These are phyloP conservation scores for Coemansia javaensis DNA, from an alignment of 192 early-diverging fungal species.

Conservation along the genomic window DNA sequence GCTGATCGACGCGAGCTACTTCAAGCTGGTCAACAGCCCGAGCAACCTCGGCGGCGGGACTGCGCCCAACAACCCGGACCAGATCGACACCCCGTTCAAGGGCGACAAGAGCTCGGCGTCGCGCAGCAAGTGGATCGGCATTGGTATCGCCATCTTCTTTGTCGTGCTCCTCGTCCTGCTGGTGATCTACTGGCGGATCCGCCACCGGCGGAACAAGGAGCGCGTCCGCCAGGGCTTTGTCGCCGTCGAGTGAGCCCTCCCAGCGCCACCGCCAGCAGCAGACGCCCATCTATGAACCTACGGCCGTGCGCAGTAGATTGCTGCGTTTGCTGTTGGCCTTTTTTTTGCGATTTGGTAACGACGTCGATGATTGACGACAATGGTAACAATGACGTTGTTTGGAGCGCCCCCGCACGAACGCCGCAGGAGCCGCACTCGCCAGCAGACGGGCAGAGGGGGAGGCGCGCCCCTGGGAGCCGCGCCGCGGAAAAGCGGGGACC, in stretches of 20 bases:
- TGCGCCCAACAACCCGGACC: slow-evolving; percentile 37
- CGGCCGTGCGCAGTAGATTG: too few relatives aligned
- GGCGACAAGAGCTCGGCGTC: slow-evolving; percentile 26
- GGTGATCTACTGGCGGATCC: slow-evolving; percentile 27
- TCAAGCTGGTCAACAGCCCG: slow-evolving; percentile 28
- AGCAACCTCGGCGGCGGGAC: slow-evolving; percentile 34
- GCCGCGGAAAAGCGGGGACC: too few relatives aligned
- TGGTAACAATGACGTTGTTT: too few relatives aligned
- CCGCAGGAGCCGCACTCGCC: too few relatives aligned
- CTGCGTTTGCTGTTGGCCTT: too few relatives aligned
- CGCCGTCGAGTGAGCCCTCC: slow-evolving; percentile 12
- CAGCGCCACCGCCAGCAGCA: too few relatives aligned
- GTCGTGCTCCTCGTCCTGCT: slow-evolving; percentile 21
- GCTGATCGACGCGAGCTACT: slow-evolving; percentile 27
- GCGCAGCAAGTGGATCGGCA: slow-evolving; percentile 46
- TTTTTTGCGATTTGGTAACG: too few relatives aligned
- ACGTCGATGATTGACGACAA: too few relatives aligned
- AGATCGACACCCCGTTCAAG: slow-evolving; percentile 42
- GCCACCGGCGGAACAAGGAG: slow-evolving; percentile 25
- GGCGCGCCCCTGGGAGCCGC: too few relatives aligned
- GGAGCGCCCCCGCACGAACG: too few relatives aligned
- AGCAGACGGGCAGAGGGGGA: too few relatives aligned
- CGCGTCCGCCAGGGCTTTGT: slow-evolving; percentile 31
- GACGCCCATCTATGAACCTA: background rate
- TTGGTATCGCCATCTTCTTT: slow-evolving; percentile 33